Conservation (phyloP, 805 yeast genomes). For the Zygosaccharomyces kombuchaensis region DNA sequence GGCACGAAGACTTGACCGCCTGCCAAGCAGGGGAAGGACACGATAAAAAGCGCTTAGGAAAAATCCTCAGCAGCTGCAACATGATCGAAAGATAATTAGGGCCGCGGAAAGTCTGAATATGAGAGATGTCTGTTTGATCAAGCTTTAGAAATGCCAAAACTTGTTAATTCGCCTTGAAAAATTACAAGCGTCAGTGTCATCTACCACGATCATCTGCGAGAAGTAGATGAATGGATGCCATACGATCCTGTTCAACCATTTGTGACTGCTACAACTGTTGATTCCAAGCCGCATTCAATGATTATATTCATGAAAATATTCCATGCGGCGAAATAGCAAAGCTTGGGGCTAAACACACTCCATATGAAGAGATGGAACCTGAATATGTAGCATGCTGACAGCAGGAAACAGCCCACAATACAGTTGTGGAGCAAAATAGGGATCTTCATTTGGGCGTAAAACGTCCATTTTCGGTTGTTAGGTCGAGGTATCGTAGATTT, state of each 20-base stretch:
- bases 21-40: conserved; percentile 2
- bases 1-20: conserved; percentile 44
- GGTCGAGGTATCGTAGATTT: conserved; percentile 22
- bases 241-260: neutral
- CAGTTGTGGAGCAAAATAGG: conserved; percentile 51
- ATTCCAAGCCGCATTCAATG: conserved; percentile 35
- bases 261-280: neutral
- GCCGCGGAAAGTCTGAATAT: neutral
- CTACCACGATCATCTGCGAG: neutral
- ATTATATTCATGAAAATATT: conserved; percentile 45
- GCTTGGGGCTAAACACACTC: conserved; percentile 96
- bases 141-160: too few species aligned
- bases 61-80: neutral
- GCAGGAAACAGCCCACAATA: conserved; percentile 51
- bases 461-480: conserved; percentile 12
- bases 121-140: too few species aligned
- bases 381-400: conserved; percentile 66
- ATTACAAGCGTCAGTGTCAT: neutral
- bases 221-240: neutral
- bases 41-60: conserved; percentile 10
- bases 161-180: neutral
- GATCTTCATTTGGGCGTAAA: conserved; percentile 17
- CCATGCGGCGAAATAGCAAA: conserved; percentile 81
- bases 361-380: conserved; percentile 89
- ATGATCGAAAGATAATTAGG: neutral